phyloP scores from a whole-genome alignment of 2,329 filamentous ascomycete species.

The Aspergillus pseudotamarii region DNA sequence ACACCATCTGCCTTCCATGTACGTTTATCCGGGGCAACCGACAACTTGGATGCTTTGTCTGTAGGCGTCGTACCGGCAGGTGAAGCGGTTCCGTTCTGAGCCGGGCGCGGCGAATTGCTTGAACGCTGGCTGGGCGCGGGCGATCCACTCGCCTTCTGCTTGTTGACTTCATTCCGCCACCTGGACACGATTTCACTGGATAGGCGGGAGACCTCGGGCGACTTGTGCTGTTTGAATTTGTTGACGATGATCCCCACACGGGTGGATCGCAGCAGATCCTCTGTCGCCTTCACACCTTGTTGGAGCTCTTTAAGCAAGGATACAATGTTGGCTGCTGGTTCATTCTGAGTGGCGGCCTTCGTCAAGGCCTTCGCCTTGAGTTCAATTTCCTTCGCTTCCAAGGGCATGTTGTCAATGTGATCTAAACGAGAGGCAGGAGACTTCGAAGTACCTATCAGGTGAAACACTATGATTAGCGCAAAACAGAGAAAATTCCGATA shows the following conservation, averaged over 20 bases:
- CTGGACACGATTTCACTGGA: slow-evolving; percentile 83
- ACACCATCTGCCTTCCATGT: slow-evolving; percentile 81
- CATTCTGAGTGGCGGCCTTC: slow-evolving; percentile 75
- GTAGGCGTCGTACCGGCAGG: slow-evolving; percentile 51
- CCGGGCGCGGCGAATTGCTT: slow-evolving; percentile 46
- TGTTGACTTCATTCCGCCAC: slow-evolving; percentile 51
- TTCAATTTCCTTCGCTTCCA: slow-evolving; percentile 83
- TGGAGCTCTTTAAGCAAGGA: slow-evolving; percentile 77
- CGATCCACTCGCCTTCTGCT: slow-evolving; percentile 48
- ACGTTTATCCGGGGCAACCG: slow-evolving; percentile 71
- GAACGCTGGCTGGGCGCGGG: slow-evolving; percentile 42
- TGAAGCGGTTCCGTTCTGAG: slow-evolving; percentile 57
- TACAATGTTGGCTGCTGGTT: slow-evolving; percentile 72
- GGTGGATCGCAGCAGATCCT: slow-evolving; percentile 89
- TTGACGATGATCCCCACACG: slow-evolving; percentile 88
- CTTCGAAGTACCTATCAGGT: slow-evolving; percentile 3
- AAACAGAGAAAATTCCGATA: neutral
- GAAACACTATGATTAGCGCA: slow-evolving; percentile 6
- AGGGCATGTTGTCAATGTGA: slow-evolving; percentile 37
- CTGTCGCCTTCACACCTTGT: slow-evolving; percentile 78
- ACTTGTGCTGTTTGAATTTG: slow-evolving; percentile 79
- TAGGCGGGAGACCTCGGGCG: slow-evolving; percentile 69
- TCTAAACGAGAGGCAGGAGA: slow-evolving; percentile 1
- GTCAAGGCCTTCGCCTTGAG: slow-evolving; percentile 75
- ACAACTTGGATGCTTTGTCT: slow-evolving; percentile 55